A percentile compares a stretch with the other conserved stretches of the same genome.
Conservation (phyloP, 306 rosid genomes). For the Lotus japonicus region DNA sequence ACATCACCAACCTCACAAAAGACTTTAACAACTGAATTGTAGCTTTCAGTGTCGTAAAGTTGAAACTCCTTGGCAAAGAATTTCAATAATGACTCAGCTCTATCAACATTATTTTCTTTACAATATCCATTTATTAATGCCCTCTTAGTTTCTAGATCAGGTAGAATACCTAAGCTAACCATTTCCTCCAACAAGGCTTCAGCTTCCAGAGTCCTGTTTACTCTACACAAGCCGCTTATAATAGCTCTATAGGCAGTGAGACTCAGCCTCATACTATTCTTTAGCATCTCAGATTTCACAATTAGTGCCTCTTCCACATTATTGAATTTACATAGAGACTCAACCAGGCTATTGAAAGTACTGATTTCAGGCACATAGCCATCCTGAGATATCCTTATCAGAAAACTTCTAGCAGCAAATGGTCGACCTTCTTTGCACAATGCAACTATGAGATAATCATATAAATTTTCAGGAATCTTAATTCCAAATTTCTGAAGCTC, state of each 20-base stretch:
- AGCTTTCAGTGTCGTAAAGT: constrained; percentile 64
- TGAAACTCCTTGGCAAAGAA: constrained; percentile 53
- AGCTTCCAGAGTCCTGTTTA: constrained; percentile 47
- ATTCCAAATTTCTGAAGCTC: constrained; percentile 58
- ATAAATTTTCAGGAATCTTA: constrained; percentile 37
- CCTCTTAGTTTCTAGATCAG: constrained; percentile 47
- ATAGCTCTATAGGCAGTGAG: constrained; percentile 36
- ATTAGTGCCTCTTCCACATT: constrained; percentile 46
- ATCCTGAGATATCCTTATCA: constrained; percentile 44
- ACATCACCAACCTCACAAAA: constrained; percentile 48
- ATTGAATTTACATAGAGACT: constrained; percentile 47
- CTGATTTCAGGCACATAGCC: constrained; percentile 38
- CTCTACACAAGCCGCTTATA: constrained; percentile 45
- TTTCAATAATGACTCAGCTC: constrained; percentile 57
- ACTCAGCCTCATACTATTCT: constrained; percentile 32
- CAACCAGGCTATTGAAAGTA: constrained; percentile 44
- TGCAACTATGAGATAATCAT: constrained; percentile 46
- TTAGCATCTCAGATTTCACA: constrained; percentile 49
- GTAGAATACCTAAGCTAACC: constrained; percentile 41
- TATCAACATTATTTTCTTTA: constrained; percentile 40
- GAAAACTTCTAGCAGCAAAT: constrained; percentile 70
- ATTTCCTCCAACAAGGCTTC: constrained; percentile 60
- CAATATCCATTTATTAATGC: constrained; percentile 59
- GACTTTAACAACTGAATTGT: constrained; percentile 51
- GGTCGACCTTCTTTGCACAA: constrained; percentile 71